A percentile compares a stretch with the other conserved stretches of the same genome.
These are phyloP conservation scores for Cytospora schulzeri DNA, from an alignment of 2,329 filamentous ascomycete genomes.

Conservation along the genomic window DNA sequence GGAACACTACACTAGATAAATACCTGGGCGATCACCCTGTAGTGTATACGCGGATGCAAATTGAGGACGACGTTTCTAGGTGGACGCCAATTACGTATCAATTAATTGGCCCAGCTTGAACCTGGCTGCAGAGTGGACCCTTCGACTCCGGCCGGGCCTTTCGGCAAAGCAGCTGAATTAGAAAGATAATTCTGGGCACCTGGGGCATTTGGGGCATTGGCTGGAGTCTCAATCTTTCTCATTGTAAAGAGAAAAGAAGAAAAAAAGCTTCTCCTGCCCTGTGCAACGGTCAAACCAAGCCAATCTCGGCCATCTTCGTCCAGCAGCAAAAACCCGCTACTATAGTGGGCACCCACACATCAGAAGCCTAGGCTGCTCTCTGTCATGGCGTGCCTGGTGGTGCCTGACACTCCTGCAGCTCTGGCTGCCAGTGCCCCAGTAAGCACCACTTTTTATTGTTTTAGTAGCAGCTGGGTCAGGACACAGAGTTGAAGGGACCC, in stretches of 20 bases:
- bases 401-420: neutral
- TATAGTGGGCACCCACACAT: no score
- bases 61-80: neutral
- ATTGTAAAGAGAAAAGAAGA: no score
- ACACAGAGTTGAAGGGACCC: neutral
- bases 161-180: neutral
- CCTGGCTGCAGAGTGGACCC: neutral
- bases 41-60: neutral
- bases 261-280: neutral
- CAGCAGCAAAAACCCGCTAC: neutral
- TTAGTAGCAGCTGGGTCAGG: neutral
- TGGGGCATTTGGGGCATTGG: no score
- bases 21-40: neutral
- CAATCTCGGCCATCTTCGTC: neutral
- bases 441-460: neutral
- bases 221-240: neutral
- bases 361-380: no score
- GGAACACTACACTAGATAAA: neutral
- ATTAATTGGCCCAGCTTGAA: neutral
- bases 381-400: neutral
- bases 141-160: neutral
- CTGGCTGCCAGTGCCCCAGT: neutral
- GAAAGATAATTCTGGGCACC: neutral
- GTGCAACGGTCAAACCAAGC: slow-evolving; percentile 1
- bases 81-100: neutral